Evolutionary conservation across 1,284 basidiomycete species (phyloP), one percentile per base, ranked within the genome.

Genomic region (Ganoderma boninense): DNA sequence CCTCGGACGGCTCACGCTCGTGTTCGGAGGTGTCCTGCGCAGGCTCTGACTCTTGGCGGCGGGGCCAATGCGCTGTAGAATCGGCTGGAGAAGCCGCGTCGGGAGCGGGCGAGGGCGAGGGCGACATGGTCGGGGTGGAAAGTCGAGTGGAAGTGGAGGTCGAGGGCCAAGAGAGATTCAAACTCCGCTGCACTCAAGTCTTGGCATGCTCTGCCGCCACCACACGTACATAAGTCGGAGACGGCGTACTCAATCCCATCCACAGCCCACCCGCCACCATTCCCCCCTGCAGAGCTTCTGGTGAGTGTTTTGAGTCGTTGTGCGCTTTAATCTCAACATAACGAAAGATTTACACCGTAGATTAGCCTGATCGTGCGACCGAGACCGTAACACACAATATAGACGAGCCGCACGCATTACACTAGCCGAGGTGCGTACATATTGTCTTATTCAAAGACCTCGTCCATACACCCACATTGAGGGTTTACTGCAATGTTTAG

Each of bases 121-220:
- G 68, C 59, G 75, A 68, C 65, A 75, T 76, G 75, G 74, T 77
- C 67, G 59, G 66, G 62, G 29, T 44, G 32, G 32, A 32, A 32
- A 32, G 62, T 46, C 5, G 20, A 46, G 71, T 29, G 62, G 46
- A 63, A 26, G 62, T 46, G 16, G 20, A 46, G 71, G 75, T 77
- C 68, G 69, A 66, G 62, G 70, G 60, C 60, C 68, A 71, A 75
- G 74, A 52, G 43, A 35, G 26, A 66, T 74, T 74, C 40, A 62
- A 70, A 72, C 71, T 74, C 73, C 73, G 73, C 35, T 23, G 23
- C 29, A 32, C 8, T 32, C 26, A 6, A 40, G 60, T n/a, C 61
- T 62, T 43, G 66, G 63, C 65, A 64, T 64, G 59, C 65, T 52
- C 49, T 23, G 49, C 49, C 49, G 10, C 32, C 1, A 57, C 44